Evolutionary conservation across 108 stramenopile species (phyloP), one percentile per base, ranked within the genome.

Genomic region (Cyclostephanos invisitatus): DNA sequence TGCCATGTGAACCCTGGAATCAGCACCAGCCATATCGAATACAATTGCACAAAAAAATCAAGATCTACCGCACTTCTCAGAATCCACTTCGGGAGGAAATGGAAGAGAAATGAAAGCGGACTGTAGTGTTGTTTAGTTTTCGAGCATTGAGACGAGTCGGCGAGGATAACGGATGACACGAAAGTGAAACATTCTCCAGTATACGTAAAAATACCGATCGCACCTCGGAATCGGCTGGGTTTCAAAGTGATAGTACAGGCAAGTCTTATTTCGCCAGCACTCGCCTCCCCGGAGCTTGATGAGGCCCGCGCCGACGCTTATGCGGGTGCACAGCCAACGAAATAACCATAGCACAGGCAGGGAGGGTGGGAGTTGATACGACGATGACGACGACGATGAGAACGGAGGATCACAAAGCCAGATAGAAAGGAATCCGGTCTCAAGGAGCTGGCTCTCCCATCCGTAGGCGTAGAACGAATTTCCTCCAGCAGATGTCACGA

Each of bases 381-480:
- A 54, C 29, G 62, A 53, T 5, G 48, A 7, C 25, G 72, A 55
- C 15, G 49, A 3, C 37, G 53, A 10, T 11, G 73, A 44, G n/a
- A 38, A 14, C 60, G 84, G 70, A 50, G 83, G 73, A 40, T 87
- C 87, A 53, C 91, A 89, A 7, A 92, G 78, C 66, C 92, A 95
- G 56, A 91, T 88, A 24, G 88, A 65, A 14, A 92, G 67, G 63
- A 95, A 95, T 1, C 90, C 93, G 12, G 89, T 89, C 61, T 91
- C 93, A 6, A 92, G 63, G 2, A 92, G 62, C 72, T 95, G 93
- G 44, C 71, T 70, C 84, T 95, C 93, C 93, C 91, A 95, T 15
- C 93, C 93, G 64, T 89, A 94, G 46, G 73, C 57, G 60, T 94
- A 94, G 64, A 86, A 93, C 38, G 78, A 66, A 15, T 62, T 85